Percentiles rank a stretch among this genome's conserved stretches.
These are phyloP conservation scores for Colletotrichum gigasporum DNA, from an alignment of 2,329 filamentous ascomycete species.

Conservation along the genomic window DNA sequence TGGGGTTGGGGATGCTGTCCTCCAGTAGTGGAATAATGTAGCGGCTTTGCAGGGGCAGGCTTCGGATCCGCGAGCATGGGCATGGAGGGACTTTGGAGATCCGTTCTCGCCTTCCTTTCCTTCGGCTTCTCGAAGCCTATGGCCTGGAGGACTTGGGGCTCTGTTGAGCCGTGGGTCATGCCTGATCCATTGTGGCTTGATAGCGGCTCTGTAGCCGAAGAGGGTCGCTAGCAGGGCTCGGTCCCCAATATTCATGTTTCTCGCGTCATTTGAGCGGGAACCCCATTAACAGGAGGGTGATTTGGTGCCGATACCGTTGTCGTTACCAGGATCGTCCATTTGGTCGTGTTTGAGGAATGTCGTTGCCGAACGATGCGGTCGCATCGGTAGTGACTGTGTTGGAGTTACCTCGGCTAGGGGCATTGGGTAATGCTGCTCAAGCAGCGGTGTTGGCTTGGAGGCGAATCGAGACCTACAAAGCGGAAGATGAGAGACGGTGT, in stretches of 20 bases:
- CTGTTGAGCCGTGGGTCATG: background rate
- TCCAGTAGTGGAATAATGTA: background rate
- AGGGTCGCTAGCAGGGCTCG: background rate
- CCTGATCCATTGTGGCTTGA: background rate
- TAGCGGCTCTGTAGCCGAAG: background rate
- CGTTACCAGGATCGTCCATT: too few relatives aligned
- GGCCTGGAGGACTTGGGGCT: background rate
- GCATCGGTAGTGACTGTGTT: background rate
- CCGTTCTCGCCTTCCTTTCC: background rate
- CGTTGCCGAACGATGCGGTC: background rate
- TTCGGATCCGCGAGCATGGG: background rate
- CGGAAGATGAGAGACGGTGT: background rate
- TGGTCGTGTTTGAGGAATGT: background rate
- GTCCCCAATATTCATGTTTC: background rate
- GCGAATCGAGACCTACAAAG: too few relatives aligned
- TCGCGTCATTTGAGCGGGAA: background rate
- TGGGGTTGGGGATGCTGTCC: slow-evolving; percentile 3
- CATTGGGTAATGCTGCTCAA: too few relatives aligned
- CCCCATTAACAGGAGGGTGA: too few relatives aligned
- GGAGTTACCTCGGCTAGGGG: background rate
- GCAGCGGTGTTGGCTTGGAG: too few relatives aligned
- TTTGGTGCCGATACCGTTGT: too few relatives aligned
- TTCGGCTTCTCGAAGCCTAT: slow-evolving; percentile 9
- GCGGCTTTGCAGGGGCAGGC: background rate
- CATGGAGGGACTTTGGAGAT: background rate